Evolutionary conservation across 1,284 basidiomycete species (phyloP).

Genomic region (Trametes hirsuta): DNA sequence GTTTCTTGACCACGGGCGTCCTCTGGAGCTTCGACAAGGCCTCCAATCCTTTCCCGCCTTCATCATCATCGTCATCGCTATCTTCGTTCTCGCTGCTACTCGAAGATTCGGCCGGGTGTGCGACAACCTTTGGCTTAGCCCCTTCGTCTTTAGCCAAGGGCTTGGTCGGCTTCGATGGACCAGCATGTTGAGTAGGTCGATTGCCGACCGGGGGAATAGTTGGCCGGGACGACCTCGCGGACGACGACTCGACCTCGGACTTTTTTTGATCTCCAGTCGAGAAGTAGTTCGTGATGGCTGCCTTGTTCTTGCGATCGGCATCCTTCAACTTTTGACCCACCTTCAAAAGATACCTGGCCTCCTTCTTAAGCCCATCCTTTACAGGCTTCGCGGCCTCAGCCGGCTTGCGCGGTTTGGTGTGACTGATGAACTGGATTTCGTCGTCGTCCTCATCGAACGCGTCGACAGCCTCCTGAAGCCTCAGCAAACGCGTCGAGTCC

Average conservation of each 20-base stretch:
- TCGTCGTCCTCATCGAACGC: slow-evolving; percentile 66
- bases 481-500: slow-evolving; percentile 56
- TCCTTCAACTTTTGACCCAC: slow-evolving; percentile 12
- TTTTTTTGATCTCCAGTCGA: slow-evolving; percentile 41
- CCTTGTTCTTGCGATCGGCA: slow-evolving; percentile 16
- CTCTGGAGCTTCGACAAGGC: slow-evolving; percentile 68
- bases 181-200: slow-evolving; percentile 5
- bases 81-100: slow-evolving; percentile 39
- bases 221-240: slow-evolving; percentile 22
- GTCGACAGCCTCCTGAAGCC: slow-evolving; percentile 61
- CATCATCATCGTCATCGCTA: slow-evolving; percentile 58
- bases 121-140: slow-evolving; percentile 6
- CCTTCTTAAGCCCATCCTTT: slow-evolving; percentile 20
- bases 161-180: neutral
- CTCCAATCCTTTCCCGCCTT: slow-evolving; percentile 62
- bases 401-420: slow-evolving; percentile 19
- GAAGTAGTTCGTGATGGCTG: slow-evolving; percentile 36
- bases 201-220: neutral
- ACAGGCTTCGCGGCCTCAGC: slow-evolving; percentile 2
- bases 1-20: slow-evolving; percentile 60
- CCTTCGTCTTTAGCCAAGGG: slow-evolving; percentile 18
- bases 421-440: slow-evolving; percentile 39
- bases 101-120: slow-evolving; percentile 36
- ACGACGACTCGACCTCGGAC: slow-evolving; percentile 33
- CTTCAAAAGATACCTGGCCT: slow-evolving; percentile 16